Base-by-base conservation (phyloP, 2,329 filamentous ascomycete genomes). In the Cladosporium phlei region DNA sequence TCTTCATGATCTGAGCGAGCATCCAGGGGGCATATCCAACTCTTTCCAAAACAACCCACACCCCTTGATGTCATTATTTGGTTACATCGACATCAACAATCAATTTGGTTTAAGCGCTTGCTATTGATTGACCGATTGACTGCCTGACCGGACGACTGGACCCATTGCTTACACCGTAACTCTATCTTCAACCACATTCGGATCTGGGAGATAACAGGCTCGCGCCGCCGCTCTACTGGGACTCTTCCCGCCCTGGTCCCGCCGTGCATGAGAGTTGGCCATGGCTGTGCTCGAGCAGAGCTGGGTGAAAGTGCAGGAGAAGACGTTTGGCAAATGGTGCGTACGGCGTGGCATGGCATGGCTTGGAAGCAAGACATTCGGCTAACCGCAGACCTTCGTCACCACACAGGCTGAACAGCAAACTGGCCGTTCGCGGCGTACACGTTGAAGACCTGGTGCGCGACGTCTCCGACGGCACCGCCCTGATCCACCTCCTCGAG, bases 251-350 rank as follows among this genome's bases (percentile, higher is more conserved):
- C n/a, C n/a, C n/a, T n/a, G n/a, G n/a, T 10, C 27, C 24, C 38
- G 24, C 32, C 21, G 25, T 38, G 32, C 32, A 35, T 46, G 32
- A 38, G 32, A 40, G 22, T 37, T 44, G 45, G 48, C 22, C 29
- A 60, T 60, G 58, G 54, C 58, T 46, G 69, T 72, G 58, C 69
- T 73, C 62, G 78, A 83, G 68, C 77, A 80, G 71, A 76, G 78
- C 69, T 82, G 79, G 78, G 73, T 82, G 60, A 79, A 76, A 64
- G 89, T 95, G 70, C 91, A 97, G 75, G 86, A 97, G 69, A 98
- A 97, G 79, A 98, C 93, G 21, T 98, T 98, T 70, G 95, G 90
- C 50, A 98, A 97, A 87, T 98, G 93, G 85, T 87, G 62, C 60
- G 71, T 63, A 51, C 38, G 10, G 16, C 14, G n/a, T 16, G 22